Percentiles rank a stretch among this genome's conserved stretches.
Conservation (phyloP, 192 early-diverging fungal genomes). For the Coemansia guatemalensis region DNA sequence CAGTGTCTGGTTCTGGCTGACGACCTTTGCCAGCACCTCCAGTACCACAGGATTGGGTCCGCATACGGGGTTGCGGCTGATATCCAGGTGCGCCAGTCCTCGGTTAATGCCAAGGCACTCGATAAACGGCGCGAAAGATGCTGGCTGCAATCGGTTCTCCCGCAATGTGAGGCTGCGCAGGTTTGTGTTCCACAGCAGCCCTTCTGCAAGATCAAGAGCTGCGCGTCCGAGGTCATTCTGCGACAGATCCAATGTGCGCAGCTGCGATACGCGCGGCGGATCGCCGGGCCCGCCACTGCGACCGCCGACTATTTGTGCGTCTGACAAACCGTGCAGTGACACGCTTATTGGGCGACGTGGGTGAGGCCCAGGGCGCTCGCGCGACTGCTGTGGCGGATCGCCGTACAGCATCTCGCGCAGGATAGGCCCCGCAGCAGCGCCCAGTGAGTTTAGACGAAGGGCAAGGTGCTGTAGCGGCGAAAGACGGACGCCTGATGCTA, state of each 20-base stretch:
- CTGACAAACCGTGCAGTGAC: conserved; percentile 48
- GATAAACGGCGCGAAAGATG: conserved; percentile 44
- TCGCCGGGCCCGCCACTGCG: conserved; percentile 16
- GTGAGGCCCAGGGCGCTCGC: conserved; percentile 8
- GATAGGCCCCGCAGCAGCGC: conserved; percentile 41
- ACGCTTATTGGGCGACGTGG: conserved; percentile 44
- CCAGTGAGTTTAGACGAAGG: conserved; percentile 46
- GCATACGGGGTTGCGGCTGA: conserved; percentile 58
- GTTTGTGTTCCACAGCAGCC: conserved; percentile 51
- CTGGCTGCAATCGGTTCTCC: conserved; percentile 56
- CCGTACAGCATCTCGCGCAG: conserved; percentile 53
- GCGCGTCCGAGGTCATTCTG: conserved; percentile 52
- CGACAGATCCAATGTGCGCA: conserved; percentile 50
- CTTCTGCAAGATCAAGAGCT: conserved; percentile 46
- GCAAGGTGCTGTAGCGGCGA: conserved; percentile 52
- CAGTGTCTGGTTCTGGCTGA: conserved; percentile 63
- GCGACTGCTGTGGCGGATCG: conserved; percentile 46
- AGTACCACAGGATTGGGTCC: conserved; percentile 35
- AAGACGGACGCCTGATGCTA: conserved; percentile 51
- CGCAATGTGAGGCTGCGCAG: conserved; percentile 48
- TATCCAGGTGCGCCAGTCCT: conserved; percentile 54
- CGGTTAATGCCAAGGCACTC: conserved; percentile 55
- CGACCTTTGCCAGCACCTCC: conserved; percentile 46
- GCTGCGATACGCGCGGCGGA: conserved; percentile 42
- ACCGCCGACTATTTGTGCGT: conserved; percentile 35